Conservation (phyloP, 2,329 filamentous ascomycete genomes). For the Colletotrichum eleusines region DNA sequence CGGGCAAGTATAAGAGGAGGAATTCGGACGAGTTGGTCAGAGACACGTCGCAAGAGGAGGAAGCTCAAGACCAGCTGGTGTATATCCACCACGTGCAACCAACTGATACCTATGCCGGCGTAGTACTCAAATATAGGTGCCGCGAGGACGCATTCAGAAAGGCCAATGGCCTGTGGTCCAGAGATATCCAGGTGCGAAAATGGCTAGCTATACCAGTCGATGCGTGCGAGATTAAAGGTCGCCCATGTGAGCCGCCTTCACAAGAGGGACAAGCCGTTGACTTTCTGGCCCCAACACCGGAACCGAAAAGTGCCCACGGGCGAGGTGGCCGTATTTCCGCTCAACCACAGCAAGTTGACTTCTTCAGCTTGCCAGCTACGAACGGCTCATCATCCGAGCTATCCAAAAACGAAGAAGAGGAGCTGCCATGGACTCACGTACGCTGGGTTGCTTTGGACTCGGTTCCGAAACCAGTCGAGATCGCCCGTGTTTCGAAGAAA, state of each 20-base stretch:
- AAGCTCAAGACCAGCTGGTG: slow-evolving; percentile 81
- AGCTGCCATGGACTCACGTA: slow-evolving; percentile 84
- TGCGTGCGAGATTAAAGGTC: slow-evolving; percentile 86
- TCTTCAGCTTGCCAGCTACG: slow-evolving; percentile 36
- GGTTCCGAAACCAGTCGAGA: slow-evolving; percentile 77
- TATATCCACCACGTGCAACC: slow-evolving; percentile 90
- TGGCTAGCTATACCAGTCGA: slow-evolving; percentile 89
- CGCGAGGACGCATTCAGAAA: slow-evolving; percentile 85
- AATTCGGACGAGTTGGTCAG: slow-evolving; percentile 73
- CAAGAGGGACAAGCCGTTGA: slow-evolving; percentile 59
- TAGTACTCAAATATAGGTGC: slow-evolving; percentile 91
- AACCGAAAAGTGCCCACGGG: slow-evolving; percentile 44
- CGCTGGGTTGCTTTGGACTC: slow-evolving; percentile 88
- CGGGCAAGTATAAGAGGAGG: slow-evolving; percentile 72
- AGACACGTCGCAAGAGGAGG: slow-evolving; percentile 61
- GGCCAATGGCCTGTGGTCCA: slow-evolving; percentile 94
- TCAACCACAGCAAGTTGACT: slow-evolving; percentile 48
- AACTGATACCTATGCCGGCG: slow-evolving; percentile 88
- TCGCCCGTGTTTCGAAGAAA: slow-evolving; percentile 84
- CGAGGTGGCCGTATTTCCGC: slow-evolving; percentile 41
- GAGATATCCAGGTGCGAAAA: slow-evolving; percentile 88
- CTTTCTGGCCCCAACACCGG: slow-evolving; percentile 64
- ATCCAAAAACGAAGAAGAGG: slow-evolving; percentile 56
- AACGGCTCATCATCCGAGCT: slow-evolving; percentile 14
- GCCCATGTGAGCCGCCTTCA: slow-evolving; percentile 69